These are phyloP conservation scores for Funneliformis mosseae DNA, from an alignment of 192 early-diverging fungal genomes.

Conservation along the genomic window DNA sequence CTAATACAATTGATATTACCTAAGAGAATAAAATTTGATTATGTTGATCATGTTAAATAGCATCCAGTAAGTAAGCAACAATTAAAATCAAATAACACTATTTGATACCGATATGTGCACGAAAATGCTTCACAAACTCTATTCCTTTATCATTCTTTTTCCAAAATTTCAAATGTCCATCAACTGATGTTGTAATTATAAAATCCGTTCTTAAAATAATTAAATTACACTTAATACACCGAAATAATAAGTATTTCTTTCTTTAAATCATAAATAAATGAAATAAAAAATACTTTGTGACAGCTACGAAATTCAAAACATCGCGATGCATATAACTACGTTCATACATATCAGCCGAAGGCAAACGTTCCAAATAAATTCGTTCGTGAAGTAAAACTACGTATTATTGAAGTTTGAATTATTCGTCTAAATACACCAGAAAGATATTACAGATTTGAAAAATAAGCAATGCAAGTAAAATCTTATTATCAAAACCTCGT, in stretches of 20 bases:
- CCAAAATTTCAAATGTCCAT: constrained; percentile 99
- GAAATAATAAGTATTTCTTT: neutral
- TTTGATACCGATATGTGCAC: constrained; percentile 75
- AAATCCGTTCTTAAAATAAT: constrained; percentile 76
- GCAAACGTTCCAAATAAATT: constrained; percentile 79
- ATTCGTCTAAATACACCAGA: neutral
- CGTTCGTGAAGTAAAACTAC: constrained; percentile 68
- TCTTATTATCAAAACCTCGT: constrained; percentile 26
- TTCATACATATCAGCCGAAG: constrained; percentile 91
- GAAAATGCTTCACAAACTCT: constrained; percentile 98
- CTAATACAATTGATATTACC: constrained; percentile 57
- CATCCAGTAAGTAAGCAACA: neutral
- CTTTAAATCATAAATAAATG: neutral
- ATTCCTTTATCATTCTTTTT: constrained; percentile 91
- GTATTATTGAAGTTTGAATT: neutral
- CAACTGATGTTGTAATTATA: constrained; percentile 89
- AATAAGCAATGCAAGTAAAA: neutral
- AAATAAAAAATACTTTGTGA: constrained; percentile 58
- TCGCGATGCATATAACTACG: constrained; percentile 96
- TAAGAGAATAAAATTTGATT: neutral
- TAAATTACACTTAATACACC: neutral
- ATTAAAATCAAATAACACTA: neutral
- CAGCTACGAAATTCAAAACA: constrained; percentile 73
- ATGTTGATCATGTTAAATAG: neutral
- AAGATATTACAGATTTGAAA: neutral